Evolutionary conservation across 2,329 filamentous ascomycete species (phyloP), one percentile per base, ranked within the genome.

Genomic region (Emmonsiellopsis sp.): DNA sequence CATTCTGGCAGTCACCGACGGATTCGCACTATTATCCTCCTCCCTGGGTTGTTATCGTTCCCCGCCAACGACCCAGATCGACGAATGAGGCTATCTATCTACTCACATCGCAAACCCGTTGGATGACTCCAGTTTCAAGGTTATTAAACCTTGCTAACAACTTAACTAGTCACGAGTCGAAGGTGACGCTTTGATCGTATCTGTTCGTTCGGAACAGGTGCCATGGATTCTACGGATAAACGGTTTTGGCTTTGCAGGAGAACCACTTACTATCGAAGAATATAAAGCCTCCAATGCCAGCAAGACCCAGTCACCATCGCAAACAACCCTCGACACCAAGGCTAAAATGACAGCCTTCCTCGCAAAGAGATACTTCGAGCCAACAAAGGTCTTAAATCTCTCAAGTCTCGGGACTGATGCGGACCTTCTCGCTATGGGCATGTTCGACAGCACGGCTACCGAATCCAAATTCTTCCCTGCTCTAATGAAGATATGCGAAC

Each of bases 381-480:
- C 77, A 6, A 75, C 76, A 51, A 95, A 94, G 70, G 75, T 96
- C 0, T 79, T 97, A 40, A 84, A 95, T 65, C 81, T 98, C 8
- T 90, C 89, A n/a, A 76, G 79, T 1, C 80, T 97, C 8, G 84
- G 81, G 34, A 75, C 80, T 47, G 92, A 97, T 62, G 73, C 82
- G 1, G 81, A 84, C 54, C 79, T 97, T 4, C 76, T 83, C 52
- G 76, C 80, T 42, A 83, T 90, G 70, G 87, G 87, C 38, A 86
- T 92, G 63, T 90, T 95, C 66, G 80, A 83, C 57, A 82, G 76
- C 55, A 81, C 79, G 55, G 82, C 85, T 3, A 84, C 84, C 1
- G 83, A 87, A 45, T 81, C 86, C 58, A 98, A 96, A 68, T 87
- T 95, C 57, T 96, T 97, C 72, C 88, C 87, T 51, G 92, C 88